Evolutionary conservation across 805 yeast species (phyloP), one percentile per base, ranked within the genome.

Genomic region (Wickerhamiella dianesei): DNA sequence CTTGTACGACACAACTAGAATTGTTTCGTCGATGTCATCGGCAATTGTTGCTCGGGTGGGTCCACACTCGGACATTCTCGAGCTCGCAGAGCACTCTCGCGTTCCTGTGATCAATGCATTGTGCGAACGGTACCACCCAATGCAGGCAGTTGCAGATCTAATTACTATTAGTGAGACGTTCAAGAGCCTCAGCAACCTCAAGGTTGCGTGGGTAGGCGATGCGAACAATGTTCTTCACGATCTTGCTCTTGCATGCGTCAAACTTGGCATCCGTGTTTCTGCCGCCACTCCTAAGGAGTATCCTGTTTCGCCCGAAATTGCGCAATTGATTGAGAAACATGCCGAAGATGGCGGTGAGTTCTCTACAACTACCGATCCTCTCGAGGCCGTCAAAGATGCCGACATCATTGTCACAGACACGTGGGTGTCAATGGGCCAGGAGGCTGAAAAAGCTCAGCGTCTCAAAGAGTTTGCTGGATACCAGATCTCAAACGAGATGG

Each of bases 361-460:
- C 9, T 51, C 57, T 3, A 71, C 85, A 48, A 73, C 80, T 3
- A 79, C 84, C 54, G 85, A 84, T 57, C 92, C 97, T 3, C 58
- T 67, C n/a, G 69, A 59, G 21, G 95, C 96, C 1, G 75, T 86
- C 44, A 70, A 72, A 46, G 71, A 72, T 54, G 86, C 97, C 3
- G 76, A 89, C 59, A 72, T 92, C 37, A 64, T 92, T 35, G 97
- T 89, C 41, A 92, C 98, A 14, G 98, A 92, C 59, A 92, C 98
- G 2, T 92, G 95, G 79, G 77, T 92, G 20, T 89, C 97, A 1
- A 92, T 92, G 98, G 98, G 98, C 48, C 88, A 92, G 69, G 98
- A 92, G 64, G 68, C 74, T 3, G 88, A 88, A 62, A 83, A 77
- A 53, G 70, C 63, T 43, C 69, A 72, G 48, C 83, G 88, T 53